Evolutionary conservation across 2,329 filamentous ascomycete genomes (phyloP), one percentile per base, ranked within the genome.

Genomic region (Bipolaris oryzae): DNA sequence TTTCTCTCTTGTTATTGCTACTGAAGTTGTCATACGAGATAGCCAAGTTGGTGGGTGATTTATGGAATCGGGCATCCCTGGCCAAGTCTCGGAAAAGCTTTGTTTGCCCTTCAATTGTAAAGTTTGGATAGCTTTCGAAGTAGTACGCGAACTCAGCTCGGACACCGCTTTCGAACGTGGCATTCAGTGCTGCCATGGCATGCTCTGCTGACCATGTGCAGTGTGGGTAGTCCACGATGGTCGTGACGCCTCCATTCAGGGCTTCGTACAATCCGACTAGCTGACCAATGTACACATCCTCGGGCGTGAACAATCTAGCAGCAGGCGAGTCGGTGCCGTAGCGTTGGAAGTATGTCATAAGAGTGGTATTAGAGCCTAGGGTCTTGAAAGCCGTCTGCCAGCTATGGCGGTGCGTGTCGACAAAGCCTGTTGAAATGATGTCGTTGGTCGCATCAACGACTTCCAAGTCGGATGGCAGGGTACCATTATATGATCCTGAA

Each of bases 371-470:
- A 7, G 82, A 80, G 1, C 61, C 80, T 1, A 86, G 62, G 0
- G 83, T 85, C 63, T 82, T 84, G 63, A 80, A 80, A 1, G 77
- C 81, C 0, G 84, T 85, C 63, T 86, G 82, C 84, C 84, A 66
- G 43, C 61, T 25, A 43, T 71, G 68, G 1, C 80, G 79, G 60
- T 86, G 84, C 0, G 83, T 85, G 68, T 86, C 81, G 55, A 86
- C 75, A 68, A 86, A 85, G 7, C 84, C 84, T 0, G 83, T 81
- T 0, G 78, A 79, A 49, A 85, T 75, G 55, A 85, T 85, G 62
- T 83, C 80, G 53, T 76, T 74, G 0, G 75, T 75, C 16, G 76
- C 77, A 53, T 85, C 77, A 11, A 85, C 67, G 1, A 77, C 56
- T 47, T 82, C 76, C 21, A 56, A 31, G 7, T 47, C 42, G 3